Percentiles rank a stretch among this genome's conserved stretches.
phyloP scores from a whole-genome alignment of 179 eudicot genomes.

The Patellifolia procumbens region DNA sequence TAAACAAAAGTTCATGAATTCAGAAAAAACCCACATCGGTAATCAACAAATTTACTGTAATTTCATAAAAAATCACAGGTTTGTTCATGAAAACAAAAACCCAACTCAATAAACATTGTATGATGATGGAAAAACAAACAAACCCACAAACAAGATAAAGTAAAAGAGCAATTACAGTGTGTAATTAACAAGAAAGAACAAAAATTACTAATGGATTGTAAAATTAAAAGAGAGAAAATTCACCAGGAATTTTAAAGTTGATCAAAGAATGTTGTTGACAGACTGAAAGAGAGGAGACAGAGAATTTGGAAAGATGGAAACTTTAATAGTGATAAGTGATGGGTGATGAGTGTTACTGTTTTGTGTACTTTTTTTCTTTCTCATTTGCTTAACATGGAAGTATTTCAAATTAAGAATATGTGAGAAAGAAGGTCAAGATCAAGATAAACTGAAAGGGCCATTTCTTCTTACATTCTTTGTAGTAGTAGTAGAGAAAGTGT shows the following conservation, averaged over 20 bases:
- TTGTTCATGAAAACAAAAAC: neutral
- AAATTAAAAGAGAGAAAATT: neutral
- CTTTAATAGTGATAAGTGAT: neutral
- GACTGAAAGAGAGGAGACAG: neutral
- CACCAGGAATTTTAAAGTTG: neutral
- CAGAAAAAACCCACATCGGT: neutral
- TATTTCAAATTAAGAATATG: no score
- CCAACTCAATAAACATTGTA: neutral
- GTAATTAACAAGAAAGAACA: neutral
- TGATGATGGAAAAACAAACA: neutral
- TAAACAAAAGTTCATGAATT: neutral
- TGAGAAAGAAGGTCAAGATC: no score
- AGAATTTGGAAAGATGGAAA: no score
- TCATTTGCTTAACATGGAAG: slow-evolving; percentile 18
- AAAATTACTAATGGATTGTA: neutral
- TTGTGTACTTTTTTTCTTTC: neutral
- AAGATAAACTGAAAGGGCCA: no score
- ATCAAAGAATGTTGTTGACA: neutral
- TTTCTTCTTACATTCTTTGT: no score
- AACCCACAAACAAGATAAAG: neutral
- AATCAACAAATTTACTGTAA: neutral
- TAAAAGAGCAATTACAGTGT: neutral
- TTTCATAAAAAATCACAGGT: neutral
- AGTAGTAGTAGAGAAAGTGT: no score
- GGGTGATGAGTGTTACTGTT: neutral